Percentiles rank a stretch among this genome's conserved stretches.
Conservation (phyloP, 805 yeast species). For the Candida ortonii region DNA sequence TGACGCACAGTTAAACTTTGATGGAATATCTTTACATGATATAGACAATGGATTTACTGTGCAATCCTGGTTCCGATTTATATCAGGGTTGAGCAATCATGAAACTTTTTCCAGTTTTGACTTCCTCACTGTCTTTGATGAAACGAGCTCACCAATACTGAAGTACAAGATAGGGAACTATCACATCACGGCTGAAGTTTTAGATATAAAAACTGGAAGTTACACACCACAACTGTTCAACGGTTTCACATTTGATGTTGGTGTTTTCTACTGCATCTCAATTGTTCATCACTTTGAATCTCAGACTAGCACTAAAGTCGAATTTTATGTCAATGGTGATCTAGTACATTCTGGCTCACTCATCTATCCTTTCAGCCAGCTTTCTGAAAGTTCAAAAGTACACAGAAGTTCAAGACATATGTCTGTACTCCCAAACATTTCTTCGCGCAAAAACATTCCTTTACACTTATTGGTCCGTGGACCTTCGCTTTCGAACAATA, state of each 20-base stretch:
- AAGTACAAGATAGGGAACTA: conserved; percentile 17
- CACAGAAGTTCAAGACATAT: no score
- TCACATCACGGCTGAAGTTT: conserved; percentile 15
- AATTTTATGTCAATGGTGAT: conserved; percentile 49
- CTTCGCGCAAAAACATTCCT: conserved; percentile 1
- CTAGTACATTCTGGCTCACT: conserved; percentile 33
- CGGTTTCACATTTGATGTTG: conserved; percentile 27
- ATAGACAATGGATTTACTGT: conserved; percentile 21
- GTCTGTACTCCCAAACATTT: no score
- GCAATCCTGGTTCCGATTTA: conserved; percentile 26
- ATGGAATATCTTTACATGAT: conserved; percentile 12
- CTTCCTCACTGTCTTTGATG: conserved; percentile 7
- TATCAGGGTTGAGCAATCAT: conserved; percentile 7
- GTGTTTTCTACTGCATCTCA: conserved; percentile 26
- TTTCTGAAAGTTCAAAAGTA: background rate
- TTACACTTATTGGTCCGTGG: conserved; percentile 13
- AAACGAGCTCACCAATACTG: conserved; percentile 6
- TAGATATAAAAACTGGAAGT: conserved; percentile 3
- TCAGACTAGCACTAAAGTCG: conserved; percentile 34
- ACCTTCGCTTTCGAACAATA: conserved; percentile 29
- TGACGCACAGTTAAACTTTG: conserved; percentile 12
- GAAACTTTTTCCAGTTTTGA: conserved; percentile 1
- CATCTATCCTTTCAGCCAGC: conserved; percentile 9
- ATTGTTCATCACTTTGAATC: conserved; percentile 25
- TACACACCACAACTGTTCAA: conserved; percentile 22